phyloP scores from a whole-genome alignment of 805 yeast genomes.

The Ogataea saltuana region DNA sequence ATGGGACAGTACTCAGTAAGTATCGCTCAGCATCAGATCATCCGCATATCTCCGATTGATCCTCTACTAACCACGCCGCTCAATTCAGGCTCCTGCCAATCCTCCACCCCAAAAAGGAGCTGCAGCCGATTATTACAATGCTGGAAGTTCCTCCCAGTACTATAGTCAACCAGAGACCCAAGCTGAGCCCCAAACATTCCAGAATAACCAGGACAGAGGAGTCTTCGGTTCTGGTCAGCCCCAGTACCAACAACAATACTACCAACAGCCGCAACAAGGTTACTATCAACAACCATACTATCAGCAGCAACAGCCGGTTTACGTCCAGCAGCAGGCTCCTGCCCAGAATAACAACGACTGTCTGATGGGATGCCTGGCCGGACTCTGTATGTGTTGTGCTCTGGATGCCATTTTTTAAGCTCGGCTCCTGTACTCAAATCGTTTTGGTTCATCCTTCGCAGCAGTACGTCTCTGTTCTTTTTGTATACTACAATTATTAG shows the following conservation, averaged over 20 bases:
- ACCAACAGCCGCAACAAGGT: slow-evolving; percentile 23
- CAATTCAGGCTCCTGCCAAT: slow-evolving; percentile 10
- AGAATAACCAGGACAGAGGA: slow-evolving; percentile 16
- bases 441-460: too few relatives aligned
- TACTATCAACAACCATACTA: slow-evolving; percentile 33
- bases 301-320: slow-evolving; percentile 43
- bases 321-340: slow-evolving; percentile 43
- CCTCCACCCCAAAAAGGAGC: slow-evolving; percentile 15
- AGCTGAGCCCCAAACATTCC: slow-evolving; percentile 7
- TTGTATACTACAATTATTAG: too few relatives aligned
- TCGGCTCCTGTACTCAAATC: too few relatives aligned
- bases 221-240: slow-evolving; percentile 12
- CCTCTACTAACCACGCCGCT: background rate
- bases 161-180: slow-evolving; percentile 10
- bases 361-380: slow-evolving; percentile 54
- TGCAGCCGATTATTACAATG: slow-evolving; percentile 18
- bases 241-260: slow-evolving; percentile 32
- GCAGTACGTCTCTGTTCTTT: too few relatives aligned
- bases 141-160: slow-evolving; percentile 10
- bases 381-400: slow-evolving; percentile 56
- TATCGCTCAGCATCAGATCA: background rate
- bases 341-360: slow-evolving; percentile 41
- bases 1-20: slow-evolving; percentile 15
- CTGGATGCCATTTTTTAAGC: slow-evolving; percentile 49
- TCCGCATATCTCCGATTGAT: background rate